Evolutionary conservation across 495 filamentous ascomycete genomes (phyloP).

Genomic region (Parachaetomium inaequale): DNA sequence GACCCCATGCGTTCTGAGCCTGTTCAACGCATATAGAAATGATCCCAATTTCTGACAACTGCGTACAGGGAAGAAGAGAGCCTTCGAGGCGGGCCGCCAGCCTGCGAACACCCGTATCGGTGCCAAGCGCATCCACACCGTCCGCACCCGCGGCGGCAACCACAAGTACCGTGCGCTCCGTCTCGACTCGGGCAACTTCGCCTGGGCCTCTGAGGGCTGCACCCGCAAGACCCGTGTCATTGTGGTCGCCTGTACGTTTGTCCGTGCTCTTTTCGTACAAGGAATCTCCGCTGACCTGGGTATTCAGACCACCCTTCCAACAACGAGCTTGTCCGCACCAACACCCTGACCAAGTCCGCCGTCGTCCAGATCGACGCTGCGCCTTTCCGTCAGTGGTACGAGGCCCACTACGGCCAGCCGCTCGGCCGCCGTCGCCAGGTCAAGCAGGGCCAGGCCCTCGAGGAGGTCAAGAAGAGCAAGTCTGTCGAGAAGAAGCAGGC

Average conservation of each 20-base stretch:
- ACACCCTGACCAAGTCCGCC: slow-evolving; percentile 98
- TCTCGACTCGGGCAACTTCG: slow-evolving; percentile 99
- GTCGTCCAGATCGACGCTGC: slow-evolving; percentile 98
- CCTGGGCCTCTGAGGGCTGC: slow-evolving; percentile 95
- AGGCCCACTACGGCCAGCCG: slow-evolving; percentile 93
- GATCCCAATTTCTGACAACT: slow-evolving; percentile 33
- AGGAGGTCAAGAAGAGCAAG: slow-evolving; percentile 85
- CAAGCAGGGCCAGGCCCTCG: slow-evolving; percentile 59
- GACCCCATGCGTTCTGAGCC: slow-evolving; percentile 60
- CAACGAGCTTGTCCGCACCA: slow-evolving; percentile 99
- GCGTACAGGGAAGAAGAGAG: slow-evolving; percentile 69
- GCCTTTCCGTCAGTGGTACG: slow-evolving; percentile 99
- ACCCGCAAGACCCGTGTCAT: slow-evolving; percentile 99
- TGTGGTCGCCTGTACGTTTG: slow-evolving; percentile 66
- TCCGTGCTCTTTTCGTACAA: neutral
- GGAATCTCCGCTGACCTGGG: slow-evolving; percentile 9
- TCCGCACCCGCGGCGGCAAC: slow-evolving; percentile 98
- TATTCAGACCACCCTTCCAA: slow-evolving; percentile 83
- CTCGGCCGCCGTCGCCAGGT: slow-evolving; percentile 88
- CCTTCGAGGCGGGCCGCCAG: slow-evolving; percentile 99
- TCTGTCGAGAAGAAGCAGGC: slow-evolving; percentile 93
- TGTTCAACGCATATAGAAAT: slow-evolving; percentile 40
- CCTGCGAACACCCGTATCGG: slow-evolving; percentile 99
- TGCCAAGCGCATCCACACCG: slow-evolving; percentile 95
- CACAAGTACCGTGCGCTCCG: slow-evolving; percentile 98